Base-by-base conservation (phyloP, 75 land plant species). In the Sequoia sempervirens region DNA sequence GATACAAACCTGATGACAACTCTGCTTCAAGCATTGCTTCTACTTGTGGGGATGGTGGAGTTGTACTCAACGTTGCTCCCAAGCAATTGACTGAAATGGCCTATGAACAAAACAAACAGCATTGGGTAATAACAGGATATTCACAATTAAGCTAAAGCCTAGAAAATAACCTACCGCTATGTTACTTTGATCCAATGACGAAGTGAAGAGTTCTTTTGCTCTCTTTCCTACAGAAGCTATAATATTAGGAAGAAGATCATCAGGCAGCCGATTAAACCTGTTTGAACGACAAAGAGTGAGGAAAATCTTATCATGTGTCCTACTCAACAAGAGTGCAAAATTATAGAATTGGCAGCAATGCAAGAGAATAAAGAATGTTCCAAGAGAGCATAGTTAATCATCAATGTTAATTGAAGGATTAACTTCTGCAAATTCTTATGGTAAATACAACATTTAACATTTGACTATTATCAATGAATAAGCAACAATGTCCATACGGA, bases 191-290 rank as follows among this genome's bases (percentile, higher is more conserved):
- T 93, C 96, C 87, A 34, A 70, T 85, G 78, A 88, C 28, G 81
- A 84, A 36, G 78, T 47, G 85, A 91, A 87, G 9, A 89, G 88
- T 4, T 88, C 86, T 34, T 82, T 72, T 47, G 89, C 86, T 86
- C 87, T 91, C 86, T 85, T 76, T 36, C 73, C 79, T 45, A 98
- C 79, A 83, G 99, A 86, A 54, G 82, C 46, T 81, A 98, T 82
- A 82, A 90, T 89, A 82, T 82, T 85, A 58, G 94, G 91, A 86
- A 98, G 89, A 50, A 98, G 83, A 41, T 91, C 93, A 18, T 12
- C 82, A 58, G 99, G 99, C 89, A 98, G 90, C 68, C 99, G 93
- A 83, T 91, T 73, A 87, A 91, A 98, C 88, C 99, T 98, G 81
- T 84, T 83, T 73, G 8, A 38, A 73, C 9, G 81, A 80, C 46